Evolutionary conservation across 148 eudicot species (phyloP).

Genomic region (Oxyria digyna): DNA sequence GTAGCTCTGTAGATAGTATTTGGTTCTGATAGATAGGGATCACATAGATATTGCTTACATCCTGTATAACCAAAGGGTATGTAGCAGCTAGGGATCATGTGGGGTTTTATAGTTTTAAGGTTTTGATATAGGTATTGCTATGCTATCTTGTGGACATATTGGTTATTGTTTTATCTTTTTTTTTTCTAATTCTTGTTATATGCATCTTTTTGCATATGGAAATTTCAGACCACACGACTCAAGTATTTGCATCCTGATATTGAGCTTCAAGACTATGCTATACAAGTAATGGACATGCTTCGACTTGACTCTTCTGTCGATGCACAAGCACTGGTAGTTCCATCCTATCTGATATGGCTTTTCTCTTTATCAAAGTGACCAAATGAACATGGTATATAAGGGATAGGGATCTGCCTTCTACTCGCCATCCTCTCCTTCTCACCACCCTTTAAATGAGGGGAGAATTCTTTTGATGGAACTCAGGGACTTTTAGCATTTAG

Average conservation of each 20-base stretch:
- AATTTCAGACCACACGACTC: slow-evolving; percentile 67
- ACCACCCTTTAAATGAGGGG: not conserved
- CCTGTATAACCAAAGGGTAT: too few species aligned
- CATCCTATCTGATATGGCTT: slow-evolving; percentile 3
- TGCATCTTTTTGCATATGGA: not conserved
- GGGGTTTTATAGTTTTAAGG: not conserved
- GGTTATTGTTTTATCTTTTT: not conserved
- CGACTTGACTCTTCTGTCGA: slow-evolving; percentile 54
- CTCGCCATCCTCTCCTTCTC: not conserved
- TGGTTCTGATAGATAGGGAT: not conserved
- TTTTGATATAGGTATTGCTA: not conserved
- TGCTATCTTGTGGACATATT: not conserved
- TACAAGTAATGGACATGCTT: slow-evolving; percentile 81
- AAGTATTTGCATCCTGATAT: slow-evolving; percentile 80
- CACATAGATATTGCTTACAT: too few species aligned
- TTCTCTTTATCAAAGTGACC: not conserved
- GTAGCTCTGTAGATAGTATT: not conserved
- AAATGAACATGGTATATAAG: not conserved
- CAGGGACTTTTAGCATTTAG: too few species aligned
- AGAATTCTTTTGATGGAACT: not conserved
- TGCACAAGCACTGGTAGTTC: slow-evolving; percentile 88
- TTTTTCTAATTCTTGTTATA: not conserved
- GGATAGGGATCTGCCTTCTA: too few species aligned
- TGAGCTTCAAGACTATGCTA: slow-evolving; percentile 71
- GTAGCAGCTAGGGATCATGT: not conserved